Evolutionary conservation across 2,329 filamentous ascomycete species (phyloP).

Genomic region (Trichoderma koningii): DNA sequence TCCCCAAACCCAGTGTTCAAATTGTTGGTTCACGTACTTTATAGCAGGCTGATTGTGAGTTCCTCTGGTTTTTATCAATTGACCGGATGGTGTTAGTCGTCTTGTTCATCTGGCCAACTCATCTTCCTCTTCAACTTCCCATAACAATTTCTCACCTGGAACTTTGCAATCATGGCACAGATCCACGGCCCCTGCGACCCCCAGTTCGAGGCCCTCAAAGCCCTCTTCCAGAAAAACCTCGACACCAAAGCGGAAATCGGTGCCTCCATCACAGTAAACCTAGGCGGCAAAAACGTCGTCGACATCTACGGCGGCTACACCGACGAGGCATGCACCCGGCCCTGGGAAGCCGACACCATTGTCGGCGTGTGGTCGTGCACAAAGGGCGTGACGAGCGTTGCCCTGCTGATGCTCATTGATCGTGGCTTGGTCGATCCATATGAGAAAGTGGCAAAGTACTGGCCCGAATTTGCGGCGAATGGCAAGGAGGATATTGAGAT

Average conservation of each 20-base stretch:
- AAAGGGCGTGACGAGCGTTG: constrained; percentile 44
- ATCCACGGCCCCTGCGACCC: constrained; percentile 3
- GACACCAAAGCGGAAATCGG: constrained; percentile 46
- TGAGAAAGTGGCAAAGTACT: constrained; percentile 46
- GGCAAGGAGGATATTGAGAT: constrained; percentile 46
- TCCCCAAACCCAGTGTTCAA: no score
- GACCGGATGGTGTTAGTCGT: no score
- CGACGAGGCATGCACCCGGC: constrained; percentile 36
- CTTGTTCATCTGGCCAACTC: no score
- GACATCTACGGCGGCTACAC: constrained; percentile 49
- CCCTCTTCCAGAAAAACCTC: constrained; percentile 41
- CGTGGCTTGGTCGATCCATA: constrained; percentile 42
- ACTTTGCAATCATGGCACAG: background rate
- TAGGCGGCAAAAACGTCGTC: constrained; percentile 45
- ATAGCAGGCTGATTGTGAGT: no score
- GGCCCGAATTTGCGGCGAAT: constrained; percentile 49
- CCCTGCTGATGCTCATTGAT: constrained; percentile 44
- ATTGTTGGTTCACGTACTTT: no score
- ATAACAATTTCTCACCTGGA: no score
- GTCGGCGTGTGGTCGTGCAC: constrained; percentile 45
- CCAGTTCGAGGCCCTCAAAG: constrained; percentile 12
- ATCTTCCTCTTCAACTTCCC: no score
- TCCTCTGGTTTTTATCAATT: no score
- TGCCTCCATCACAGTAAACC: constrained; percentile 46
- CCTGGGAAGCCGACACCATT: constrained; percentile 47